Base-by-base conservation (phyloP, 2,329 filamentous ascomycete species). In the Ciborinia camelliae region DNA sequence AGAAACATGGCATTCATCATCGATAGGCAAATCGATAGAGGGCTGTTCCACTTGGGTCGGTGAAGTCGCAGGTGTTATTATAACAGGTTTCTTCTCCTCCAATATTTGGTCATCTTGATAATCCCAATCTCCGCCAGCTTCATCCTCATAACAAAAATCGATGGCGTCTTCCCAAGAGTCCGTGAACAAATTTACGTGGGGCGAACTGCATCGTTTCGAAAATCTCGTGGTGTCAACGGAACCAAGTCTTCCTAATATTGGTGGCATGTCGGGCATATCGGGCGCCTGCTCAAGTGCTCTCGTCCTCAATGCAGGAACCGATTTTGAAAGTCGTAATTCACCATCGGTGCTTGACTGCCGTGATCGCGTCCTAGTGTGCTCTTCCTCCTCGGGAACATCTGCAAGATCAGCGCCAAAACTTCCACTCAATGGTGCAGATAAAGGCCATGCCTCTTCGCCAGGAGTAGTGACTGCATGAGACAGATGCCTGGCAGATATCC, bases 141-240 rank as follows among this genome's bases (percentile, higher is more conserved):
- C 86, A 70, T 90, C 84, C 68, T 89, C 86, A 71, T 90, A 90
- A 72, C 85, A 88, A 74, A 88, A 90, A 72, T 90, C 87, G 67
- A 90, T 89, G 67, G 86, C 86, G 61, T 88, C 86, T 71, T 90
- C 87, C 87, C 87, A 90, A 69, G 78, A 76, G 54, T 86, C 69
- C 3, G n/a, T 52, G 6, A 55, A 41, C 14, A 59, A 23, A 15
- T 30, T n/a, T 30, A 39, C 43, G 18, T 50, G 58, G 10, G 43
- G 26, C 20, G 61, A 50, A 43, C 14, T 28, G 43, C 18, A 23
- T 48, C 47, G 7, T 60, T 61, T 28, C 8, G 37, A 54, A 32
- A 54, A 54, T 41, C 47, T 37, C 26, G 45, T 14, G 10, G 58
- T 53, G 35, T 51, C 58, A 39, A 62, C 15, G 4, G 63, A 61